Conservation (phyloP, 345 rosid species). For the Triadica sebifera region DNA sequence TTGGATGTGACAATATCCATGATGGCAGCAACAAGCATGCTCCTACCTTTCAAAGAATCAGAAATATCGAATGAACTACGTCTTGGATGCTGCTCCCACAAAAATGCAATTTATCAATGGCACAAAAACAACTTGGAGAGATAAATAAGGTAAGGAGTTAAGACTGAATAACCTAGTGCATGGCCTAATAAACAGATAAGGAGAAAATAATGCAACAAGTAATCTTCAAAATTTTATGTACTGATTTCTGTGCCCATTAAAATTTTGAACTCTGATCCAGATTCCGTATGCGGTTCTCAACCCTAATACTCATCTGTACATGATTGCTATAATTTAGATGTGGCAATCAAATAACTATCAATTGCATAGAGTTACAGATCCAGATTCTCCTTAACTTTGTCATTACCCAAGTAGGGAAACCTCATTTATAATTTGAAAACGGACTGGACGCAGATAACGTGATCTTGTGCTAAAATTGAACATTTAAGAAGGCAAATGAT, state of each 20-base stretch:
- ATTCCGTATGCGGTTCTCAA: not conserved
- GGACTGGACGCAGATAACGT: too few relatives aligned
- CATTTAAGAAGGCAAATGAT: not conserved
- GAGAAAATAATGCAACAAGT: not conserved
- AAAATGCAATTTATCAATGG: slow-evolving; percentile 76
- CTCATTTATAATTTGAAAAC: too few relatives aligned
- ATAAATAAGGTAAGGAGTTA: slow-evolving; percentile 23
- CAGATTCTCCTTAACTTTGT: too few relatives aligned
- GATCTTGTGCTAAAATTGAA: too few relatives aligned
- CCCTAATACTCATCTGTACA: not conserved
- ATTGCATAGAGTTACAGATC: too few relatives aligned
- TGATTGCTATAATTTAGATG: not conserved
- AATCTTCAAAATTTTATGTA: not conserved
- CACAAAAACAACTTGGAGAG: slow-evolving; percentile 43
- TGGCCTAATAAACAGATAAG: not conserved
- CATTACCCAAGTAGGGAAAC: too few relatives aligned
- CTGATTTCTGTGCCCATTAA: not conserved
- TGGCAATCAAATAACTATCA: not conserved
- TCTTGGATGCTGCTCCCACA: slow-evolving; percentile 94
- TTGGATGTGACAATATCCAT: slow-evolving; percentile 96
- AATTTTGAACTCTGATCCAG: not conserved
- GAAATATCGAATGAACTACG: slow-evolving; percentile 94
- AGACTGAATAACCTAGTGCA: not conserved
- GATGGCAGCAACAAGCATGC: slow-evolving; percentile 98
- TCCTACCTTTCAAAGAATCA: slow-evolving; percentile 99